phyloP scores from a whole-genome alignment of 163 green algal species.

The Prototheca wickerhamii region DNA sequence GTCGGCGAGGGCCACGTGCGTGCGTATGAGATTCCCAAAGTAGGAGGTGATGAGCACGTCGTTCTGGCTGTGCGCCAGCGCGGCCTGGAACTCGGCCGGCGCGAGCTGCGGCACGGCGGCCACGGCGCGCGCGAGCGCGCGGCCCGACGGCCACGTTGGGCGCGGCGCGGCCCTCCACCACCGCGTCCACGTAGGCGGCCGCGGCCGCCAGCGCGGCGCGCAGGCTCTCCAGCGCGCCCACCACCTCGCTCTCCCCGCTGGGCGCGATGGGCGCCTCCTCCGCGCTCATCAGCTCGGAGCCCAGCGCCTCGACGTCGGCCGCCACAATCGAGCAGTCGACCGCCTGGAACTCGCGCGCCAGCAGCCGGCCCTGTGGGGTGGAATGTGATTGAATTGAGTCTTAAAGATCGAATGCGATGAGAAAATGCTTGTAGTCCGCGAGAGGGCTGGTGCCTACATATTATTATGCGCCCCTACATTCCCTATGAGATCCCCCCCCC shows the following conservation, averaged over 20 bases:
- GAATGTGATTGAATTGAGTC: no score
- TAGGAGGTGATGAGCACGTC: slow-evolving; percentile 71
- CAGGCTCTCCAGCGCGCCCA: slow-evolving; percentile 54
- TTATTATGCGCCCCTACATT: no score
- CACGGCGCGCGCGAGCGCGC: slow-evolving; percentile 83
- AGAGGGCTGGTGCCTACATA: no score
- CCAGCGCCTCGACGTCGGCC: slow-evolving; percentile 63
- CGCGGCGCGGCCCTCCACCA: slow-evolving; percentile 4
- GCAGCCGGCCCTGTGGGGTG: slow-evolving; percentile 13
- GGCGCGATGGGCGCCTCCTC: background rate
- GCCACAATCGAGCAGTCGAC: slow-evolving; percentile 67
- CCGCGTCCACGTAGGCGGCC: background rate
- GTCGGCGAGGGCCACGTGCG: slow-evolving; percentile 86
- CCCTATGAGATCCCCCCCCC: no score
- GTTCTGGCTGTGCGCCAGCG: slow-evolving; percentile 68
- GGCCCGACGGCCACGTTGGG: slow-evolving; percentile 65
- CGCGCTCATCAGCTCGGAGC: slow-evolving; percentile 13
- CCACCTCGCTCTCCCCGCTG: slow-evolving; percentile 31
- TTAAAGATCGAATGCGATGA: no score
- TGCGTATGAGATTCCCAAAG: slow-evolving; percentile 79
- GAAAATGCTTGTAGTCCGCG: no score
- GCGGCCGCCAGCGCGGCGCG: slow-evolving; percentile 23
- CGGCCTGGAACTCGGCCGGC: slow-evolving; percentile 65
- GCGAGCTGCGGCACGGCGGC: slow-evolving; percentile 67
- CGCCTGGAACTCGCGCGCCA: slow-evolving; percentile 86